Base-by-base conservation (phyloP, 345 rosid genomes). In the Euphorbia lathyris region DNA sequence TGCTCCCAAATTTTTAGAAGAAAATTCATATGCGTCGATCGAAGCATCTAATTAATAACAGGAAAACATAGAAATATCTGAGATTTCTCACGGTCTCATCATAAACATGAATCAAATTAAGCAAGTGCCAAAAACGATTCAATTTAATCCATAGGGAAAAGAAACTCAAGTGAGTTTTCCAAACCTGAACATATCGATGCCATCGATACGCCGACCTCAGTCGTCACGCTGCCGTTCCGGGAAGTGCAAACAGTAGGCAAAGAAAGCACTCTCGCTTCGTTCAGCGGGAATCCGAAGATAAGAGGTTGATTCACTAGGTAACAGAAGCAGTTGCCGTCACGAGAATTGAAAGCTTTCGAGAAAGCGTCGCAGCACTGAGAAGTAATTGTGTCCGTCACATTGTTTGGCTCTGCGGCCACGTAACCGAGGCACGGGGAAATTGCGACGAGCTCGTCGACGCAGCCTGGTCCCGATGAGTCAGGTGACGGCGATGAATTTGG, bases 361-460 rank as follows among this genome's bases (percentile, higher is more conserved):
- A 84, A 81, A 67, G 85, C 90, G 1, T 71, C 65, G 89, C 98
- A 88, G 86, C 96, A 94, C 51, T 72, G 74, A 30, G 84, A 62
- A 65, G 83, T 53, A 52, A 72, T 80, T 3, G 72, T 50, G 62
- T 72, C 72, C 9, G 88, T 78, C 6, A 80, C 16, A 78, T 84
- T 81, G 84, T 89, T 89, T 1, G 95, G 96, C 61, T 85, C 80
- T 64, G 73, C 65, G 0, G 92, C 86, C 71, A 89, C 86, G 81
- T 82, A 89, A 36, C 89, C 77, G 52, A 89, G 85, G 78, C 98
- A 93, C 16, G 96, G 88, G 22, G 96, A 89, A 75, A 93, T 82
- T 60, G 85, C 85, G 58, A 89, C 85, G 50, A 93, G 84, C 75
- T 81, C 79, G 8, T 75, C 70, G 62, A 81, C 70, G 79, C 96